A percentile compares a stretch with the other conserved stretches of the same genome.
Conservation (phyloP, 495 filamentous ascomycete genomes). For the Staphylotrichum longicolle region DNA sequence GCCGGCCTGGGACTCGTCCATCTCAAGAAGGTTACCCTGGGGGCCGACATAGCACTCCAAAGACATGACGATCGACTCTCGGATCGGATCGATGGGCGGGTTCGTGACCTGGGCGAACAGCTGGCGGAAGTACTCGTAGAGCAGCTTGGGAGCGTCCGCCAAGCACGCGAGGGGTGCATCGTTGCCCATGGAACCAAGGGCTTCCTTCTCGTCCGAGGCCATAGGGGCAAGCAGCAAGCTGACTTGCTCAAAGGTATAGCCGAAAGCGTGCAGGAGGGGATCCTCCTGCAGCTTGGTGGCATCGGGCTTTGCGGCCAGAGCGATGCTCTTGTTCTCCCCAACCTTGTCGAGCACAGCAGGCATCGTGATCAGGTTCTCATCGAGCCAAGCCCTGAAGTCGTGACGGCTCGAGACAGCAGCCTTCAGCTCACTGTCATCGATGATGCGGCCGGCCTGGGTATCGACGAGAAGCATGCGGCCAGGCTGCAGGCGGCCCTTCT, state of each 20-base stretch:
- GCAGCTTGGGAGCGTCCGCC: constrained; percentile 80
- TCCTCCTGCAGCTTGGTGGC: constrained; percentile 79
- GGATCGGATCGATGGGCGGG: constrained; percentile 96
- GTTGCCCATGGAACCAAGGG: constrained; percentile 99
- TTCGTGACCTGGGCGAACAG: constrained; percentile 99
- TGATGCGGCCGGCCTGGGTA: constrained; percentile 90
- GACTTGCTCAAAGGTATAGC: constrained; percentile 97
- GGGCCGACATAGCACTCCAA: constrained; percentile 96
- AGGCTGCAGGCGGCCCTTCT: constrained; percentile 93
- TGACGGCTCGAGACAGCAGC: constrained; percentile 77
- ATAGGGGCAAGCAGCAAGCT: constrained; percentile 91
- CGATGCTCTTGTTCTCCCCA: constrained; percentile 41
- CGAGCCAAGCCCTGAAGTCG: constrained; percentile 86
- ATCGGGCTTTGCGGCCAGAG: constrained; percentile 66
- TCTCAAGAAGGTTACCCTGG: constrained; percentile 95
- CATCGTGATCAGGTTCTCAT: constrained; percentile 76
- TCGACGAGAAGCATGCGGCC: constrained; percentile 98
- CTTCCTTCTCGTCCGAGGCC: constrained; percentile 98
- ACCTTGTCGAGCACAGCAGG: constrained; percentile 69
- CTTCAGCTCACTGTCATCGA: constrained; percentile 94
- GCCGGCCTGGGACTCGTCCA: constrained; percentile 86
- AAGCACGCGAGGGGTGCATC: constrained; percentile 94
- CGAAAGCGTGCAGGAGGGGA: constrained; percentile 79
- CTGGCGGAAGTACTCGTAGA: constrained; percentile 98
- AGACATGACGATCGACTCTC: constrained; percentile 99